Conservation (phyloP, 2,329 filamentous ascomycete genomes). For the Penicillium verrucosum region DNA sequence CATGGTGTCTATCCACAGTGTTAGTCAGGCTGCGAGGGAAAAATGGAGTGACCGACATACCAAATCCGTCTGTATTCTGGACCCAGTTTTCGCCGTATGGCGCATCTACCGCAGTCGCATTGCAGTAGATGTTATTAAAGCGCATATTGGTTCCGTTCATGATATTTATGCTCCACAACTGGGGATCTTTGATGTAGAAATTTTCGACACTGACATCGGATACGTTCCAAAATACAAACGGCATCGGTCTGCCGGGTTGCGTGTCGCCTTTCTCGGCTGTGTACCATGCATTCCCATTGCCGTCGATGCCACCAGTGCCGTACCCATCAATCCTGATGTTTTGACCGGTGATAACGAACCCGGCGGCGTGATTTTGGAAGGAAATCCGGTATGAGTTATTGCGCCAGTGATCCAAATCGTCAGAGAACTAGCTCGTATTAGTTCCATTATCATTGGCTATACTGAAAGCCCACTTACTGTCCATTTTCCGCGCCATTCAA, state of each 20-base stretch:
- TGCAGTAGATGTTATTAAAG: constrained; percentile 51
- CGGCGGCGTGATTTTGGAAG: constrained; percentile 57
- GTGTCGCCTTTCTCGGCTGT: constrained; percentile 47
- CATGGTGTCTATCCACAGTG: constrained; percentile 48
- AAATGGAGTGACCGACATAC: constrained; percentile 14
- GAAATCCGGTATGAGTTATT: constrained; percentile 52
- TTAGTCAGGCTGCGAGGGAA: not conserved
- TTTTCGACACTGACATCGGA: constrained; percentile 53
- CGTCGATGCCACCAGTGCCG: constrained; percentile 53
- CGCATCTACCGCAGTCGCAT: constrained; percentile 51
- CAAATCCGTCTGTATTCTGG: constrained; percentile 57
- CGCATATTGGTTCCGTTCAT: constrained; percentile 56
- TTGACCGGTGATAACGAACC: constrained; percentile 51
- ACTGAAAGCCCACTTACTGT: not conserved
- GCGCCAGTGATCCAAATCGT: constrained; percentile 55
- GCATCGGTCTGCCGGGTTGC: constrained; percentile 54
- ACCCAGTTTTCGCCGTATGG: constrained; percentile 56
- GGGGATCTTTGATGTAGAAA: constrained; percentile 52
- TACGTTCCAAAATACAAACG: constrained; percentile 58
- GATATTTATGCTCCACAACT: constrained; percentile 55
- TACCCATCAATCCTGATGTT: constrained; percentile 53
- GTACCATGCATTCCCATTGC: constrained; percentile 57
- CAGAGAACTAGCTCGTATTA: constrained; percentile 41
- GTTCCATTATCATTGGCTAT: not conserved
- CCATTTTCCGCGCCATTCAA: constrained; percentile 51